Percentiles rank a stretch among this genome's conserved stretches.
Evolutionary conservation across 192 early-diverging fungal genomes (phyloP).

Genomic region (Linnemannia zychae): DNA sequence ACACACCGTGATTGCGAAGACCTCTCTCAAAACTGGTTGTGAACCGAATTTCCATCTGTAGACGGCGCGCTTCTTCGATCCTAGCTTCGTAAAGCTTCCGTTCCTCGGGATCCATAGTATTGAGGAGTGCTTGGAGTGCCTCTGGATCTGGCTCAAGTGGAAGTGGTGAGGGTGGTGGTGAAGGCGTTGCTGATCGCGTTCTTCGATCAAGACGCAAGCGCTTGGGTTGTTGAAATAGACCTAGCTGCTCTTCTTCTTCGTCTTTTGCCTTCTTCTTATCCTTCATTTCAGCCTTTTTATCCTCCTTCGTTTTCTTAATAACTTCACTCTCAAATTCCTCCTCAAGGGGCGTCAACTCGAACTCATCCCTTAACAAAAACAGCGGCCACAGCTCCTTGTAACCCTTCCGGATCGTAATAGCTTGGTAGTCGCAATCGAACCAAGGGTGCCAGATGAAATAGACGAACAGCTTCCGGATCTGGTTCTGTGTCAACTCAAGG

Average conservation of each 20-base stretch:
- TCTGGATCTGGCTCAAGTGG: no score
- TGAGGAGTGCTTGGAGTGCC: neutral
- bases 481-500: neutral
- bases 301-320: no score
- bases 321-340: neutral
- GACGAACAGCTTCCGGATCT: slow-evolving; percentile 31
- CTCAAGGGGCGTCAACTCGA: neutral
- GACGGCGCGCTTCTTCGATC: neutral
- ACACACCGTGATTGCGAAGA: neutral
- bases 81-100: neutral
- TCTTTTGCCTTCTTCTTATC: neutral
- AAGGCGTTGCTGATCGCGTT: neutral
- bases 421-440: slow-evolving; percentile 37
- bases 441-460: slow-evolving; percentile 41
- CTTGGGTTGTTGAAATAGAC: no score
- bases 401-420: slow-evolving; percentile 20
- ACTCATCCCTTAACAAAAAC: slow-evolving; percentile 34
- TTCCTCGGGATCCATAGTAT: neutral
- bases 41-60: slow-evolving; percentile 4
- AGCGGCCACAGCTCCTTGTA: slow-evolving; percentile 30
- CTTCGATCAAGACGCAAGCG: no score
- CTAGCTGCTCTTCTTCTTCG: neutral
- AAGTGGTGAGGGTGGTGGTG: neutral
- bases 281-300: neutral
- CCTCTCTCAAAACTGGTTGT: slow-evolving; percentile 7